Evolutionary conservation across 352 stramenopile species (phyloP), one percentile per base, ranked within the genome.

Genomic region (Pythium oligandrum): DNA sequence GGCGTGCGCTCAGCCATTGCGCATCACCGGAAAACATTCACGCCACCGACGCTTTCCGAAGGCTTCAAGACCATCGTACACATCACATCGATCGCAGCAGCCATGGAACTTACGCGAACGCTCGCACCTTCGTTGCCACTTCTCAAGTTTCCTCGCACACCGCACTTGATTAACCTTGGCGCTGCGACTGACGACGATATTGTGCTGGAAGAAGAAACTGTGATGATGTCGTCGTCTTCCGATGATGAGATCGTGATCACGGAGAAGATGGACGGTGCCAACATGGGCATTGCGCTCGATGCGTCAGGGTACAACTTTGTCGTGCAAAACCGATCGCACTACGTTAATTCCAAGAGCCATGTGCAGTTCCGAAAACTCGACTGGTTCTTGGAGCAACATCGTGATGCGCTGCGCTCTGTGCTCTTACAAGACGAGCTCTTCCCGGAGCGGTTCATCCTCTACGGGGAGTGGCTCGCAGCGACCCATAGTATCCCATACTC

Each of bases 261-360:
- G 0, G 86, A 95, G 64, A 95, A 95, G 59, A 31, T 95, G 37
- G 86, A 95, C 63, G 86, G 86, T 7, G 86, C 83, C 26, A 95
- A 95, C 56, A 60, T 95, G 36, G 83, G 86, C 44, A 78, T 96
- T 47, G 89, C 71, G 6, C 57, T 94, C 33, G 68, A 71, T 11
- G 46, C 62, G 3, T 55, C 76, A 5, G 61, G 76, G n/a, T 70
- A 49, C 26, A 62, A 70, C 17, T 51, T 92, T 38, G 65, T 88
- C 9, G 70, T 82, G 40, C 78, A 93, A 67, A 96, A 96, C 59
- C 73, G 83, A 26, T 86, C 73, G 30, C 83, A 93, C 62, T 76
- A 67, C 52, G 59, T 93, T n/a, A 70, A 48, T 10, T 70, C 59
- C n/a, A 48, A 71, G 33, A 84, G 70, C 12, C 78, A 89, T 38